phyloP scores from a whole-genome alignment of 495 filamentous ascomycete species.

The Bombardia bombarda region DNA sequence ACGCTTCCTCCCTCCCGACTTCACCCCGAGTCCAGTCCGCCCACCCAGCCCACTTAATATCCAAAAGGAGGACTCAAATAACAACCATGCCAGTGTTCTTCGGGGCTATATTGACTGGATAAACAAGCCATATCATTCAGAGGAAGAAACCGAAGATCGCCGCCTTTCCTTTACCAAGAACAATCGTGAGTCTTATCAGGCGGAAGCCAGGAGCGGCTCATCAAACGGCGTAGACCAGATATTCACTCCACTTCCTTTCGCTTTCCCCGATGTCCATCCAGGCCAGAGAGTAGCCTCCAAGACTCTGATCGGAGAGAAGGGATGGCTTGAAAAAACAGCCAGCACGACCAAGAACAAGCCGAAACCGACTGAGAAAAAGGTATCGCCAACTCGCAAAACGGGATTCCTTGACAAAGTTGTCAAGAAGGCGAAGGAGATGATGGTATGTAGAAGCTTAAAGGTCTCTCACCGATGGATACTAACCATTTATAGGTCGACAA shows the following conservation, averaged over 20 bases:
- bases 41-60: conserved; percentile 20
- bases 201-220: not conserved
- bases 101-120: conserved; percentile 13
- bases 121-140: not conserved
- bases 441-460: no score
- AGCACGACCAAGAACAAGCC: no score
- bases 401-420: conserved; percentile 30
- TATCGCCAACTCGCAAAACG: conserved; percentile 13
- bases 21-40: not conserved
- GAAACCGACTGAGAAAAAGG: conserved; percentile 8
- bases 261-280: no score
- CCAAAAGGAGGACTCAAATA: conserved; percentile 10
- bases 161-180: not conserved
- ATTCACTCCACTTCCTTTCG: no score
- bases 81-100: conserved; percentile 16
- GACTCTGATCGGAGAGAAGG: conserved; percentile 37
- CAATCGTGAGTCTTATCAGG: not conserved
- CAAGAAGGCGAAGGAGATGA: conserved; percentile 36
- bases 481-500: conserved; percentile 18
- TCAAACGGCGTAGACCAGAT: no score
- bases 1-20: no score
- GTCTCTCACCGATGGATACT: no score
- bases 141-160: not conserved
- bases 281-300: no score
- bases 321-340: conserved; percentile 45